Evolutionary conservation across 139 green algal species (phyloP).

Genomic region (Micractinium sp.): DNA sequence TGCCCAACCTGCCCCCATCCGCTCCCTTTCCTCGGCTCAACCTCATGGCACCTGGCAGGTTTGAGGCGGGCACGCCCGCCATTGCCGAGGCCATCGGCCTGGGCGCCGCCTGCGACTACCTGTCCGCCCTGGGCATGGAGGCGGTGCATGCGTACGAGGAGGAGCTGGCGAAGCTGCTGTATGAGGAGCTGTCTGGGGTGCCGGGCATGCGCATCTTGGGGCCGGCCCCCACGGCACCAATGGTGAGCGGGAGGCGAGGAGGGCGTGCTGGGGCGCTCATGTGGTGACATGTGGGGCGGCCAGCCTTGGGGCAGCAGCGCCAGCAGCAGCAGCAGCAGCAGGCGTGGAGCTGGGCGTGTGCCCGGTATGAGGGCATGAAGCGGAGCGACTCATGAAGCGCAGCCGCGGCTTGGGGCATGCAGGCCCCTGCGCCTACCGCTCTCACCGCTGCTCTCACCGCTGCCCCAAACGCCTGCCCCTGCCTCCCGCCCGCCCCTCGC

Average conservation of each 20-base stretch:
- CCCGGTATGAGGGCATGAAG: too few relatives aligned
- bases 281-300: not conserved
- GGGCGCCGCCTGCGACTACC: slow-evolving; percentile 75
- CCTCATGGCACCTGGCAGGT: slow-evolving; percentile 68
- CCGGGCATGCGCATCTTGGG: slow-evolving; percentile 12
- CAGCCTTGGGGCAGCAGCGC: not conserved
- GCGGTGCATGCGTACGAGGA: slow-evolving; percentile 59
- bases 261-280: not conserved
- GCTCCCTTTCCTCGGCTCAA: not conserved
- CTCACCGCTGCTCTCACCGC: not conserved
- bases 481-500: not conserved
- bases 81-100: slow-evolving; percentile 83
- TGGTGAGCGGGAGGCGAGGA: not conserved
- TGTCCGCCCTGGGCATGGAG: slow-evolving; percentile 69
- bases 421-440: not conserved
- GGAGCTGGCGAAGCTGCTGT: slow-evolving; percentile 78
- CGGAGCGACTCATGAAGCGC: too few relatives aligned
- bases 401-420: too few relatives aligned
- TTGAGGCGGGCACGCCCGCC: slow-evolving; percentile 94
- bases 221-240: slow-evolving; percentile 5
- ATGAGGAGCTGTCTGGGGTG: not conserved
- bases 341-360: too few relatives aligned
- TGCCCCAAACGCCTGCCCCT: not conserved
- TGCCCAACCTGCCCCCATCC: not conserved
- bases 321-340: too few relatives aligned